Evolutionary conservation across 306 rosid genomes (phyloP).

Genomic region (Vicia sativa): DNA sequence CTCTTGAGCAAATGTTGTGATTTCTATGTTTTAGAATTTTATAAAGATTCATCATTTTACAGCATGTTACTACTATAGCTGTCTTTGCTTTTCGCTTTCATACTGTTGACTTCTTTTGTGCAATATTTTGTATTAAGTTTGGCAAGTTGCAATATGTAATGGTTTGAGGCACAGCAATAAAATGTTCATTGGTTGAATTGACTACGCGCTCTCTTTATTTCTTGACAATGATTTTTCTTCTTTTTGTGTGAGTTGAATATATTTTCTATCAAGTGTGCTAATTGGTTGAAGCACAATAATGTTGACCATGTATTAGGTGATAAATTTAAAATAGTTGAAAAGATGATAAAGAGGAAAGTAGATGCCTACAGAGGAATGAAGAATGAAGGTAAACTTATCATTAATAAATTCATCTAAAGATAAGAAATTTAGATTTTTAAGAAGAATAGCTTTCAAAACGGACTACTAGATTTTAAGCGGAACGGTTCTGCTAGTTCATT

Average conservation of each 20-base stretch:
- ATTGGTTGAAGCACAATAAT: not conserved
- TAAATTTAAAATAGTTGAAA: no score
- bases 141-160: not conserved
- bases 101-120: not conserved
- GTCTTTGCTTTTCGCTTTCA: not conserved
- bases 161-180: not conserved
- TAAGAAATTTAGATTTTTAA: no score
- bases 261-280: not conserved
- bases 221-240: no score
- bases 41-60: no score
- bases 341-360: no score
- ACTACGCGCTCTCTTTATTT: not conserved
- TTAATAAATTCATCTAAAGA: no score
- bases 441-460: no score
- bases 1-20: not conserved
- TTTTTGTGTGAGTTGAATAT: not conserved
- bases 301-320: no score
- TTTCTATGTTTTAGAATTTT: not conserved
- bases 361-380: no score
- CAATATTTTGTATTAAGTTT: not conserved
- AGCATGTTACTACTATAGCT: not conserved
- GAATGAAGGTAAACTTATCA: no score
- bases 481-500: no score
- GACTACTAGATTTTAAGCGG: no score
- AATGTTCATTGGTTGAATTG: not conserved